Conservation (phyloP, 1,284 basidiomycete species). For the Volvariella surrecta region DNA sequence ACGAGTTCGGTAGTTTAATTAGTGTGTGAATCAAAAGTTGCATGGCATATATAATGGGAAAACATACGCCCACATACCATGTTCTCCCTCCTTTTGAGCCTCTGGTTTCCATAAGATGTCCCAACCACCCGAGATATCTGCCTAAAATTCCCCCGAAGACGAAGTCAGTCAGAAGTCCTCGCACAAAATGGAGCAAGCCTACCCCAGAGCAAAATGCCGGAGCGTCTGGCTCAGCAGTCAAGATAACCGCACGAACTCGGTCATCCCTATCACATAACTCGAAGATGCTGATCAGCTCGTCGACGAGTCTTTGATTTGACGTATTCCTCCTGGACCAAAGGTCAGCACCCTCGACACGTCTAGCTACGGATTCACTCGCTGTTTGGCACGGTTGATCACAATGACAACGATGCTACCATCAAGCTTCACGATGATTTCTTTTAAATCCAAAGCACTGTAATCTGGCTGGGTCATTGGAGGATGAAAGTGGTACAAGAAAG, state of each 20-base stretch:
- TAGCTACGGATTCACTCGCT: slow-evolving; percentile 23
- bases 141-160: slow-evolving; percentile 20
- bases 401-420: slow-evolving; percentile 34
- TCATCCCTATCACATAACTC: slow-evolving; percentile 42
- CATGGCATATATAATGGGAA: neutral
- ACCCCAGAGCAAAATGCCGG: slow-evolving; percentile 50
- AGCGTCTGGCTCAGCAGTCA: slow-evolving; percentile 42
- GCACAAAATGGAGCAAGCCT: slow-evolving; percentile 10
- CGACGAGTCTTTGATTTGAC: slow-evolving; percentile 23
- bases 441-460: slow-evolving; percentile 31
- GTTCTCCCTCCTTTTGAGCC: slow-evolving; percentile 34
- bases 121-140: slow-evolving; percentile 39
- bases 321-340: slow-evolving; percentile 33
- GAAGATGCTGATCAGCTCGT: slow-evolving; percentile 35
- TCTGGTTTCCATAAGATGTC: slow-evolving; percentile 25
- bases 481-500: too few species aligned
- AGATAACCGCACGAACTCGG: slow-evolving; percentile 38
- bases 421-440: slow-evolving; percentile 30
- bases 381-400: slow-evolving; percentile 33
- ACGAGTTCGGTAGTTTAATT: slow-evolving; percentile 1
- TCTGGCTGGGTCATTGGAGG: slow-evolving; percentile 24
- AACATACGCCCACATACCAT: slow-evolving; percentile 20
- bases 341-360: neutral
- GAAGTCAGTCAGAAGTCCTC: neutral
- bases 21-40: neutral